A percentile compares a stretch with the other conserved stretches of the same genome.
These are phyloP conservation scores for Hippophae gyantsensis DNA, from an alignment of 306 rosid species.

Conservation along the genomic window DNA sequence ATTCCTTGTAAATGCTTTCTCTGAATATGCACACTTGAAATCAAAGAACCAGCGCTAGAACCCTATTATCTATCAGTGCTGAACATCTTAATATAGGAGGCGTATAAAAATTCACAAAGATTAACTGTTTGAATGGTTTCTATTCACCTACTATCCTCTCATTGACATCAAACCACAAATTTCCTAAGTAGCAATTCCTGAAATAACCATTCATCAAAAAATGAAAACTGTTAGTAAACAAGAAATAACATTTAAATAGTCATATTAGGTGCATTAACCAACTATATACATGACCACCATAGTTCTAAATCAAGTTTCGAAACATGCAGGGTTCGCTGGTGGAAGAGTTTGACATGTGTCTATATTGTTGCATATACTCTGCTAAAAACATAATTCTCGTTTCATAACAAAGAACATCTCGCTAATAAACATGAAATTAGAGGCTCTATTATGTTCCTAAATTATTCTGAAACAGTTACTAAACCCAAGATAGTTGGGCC, in stretches of 20 bases:
- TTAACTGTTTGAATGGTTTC: slow-evolving; percentile 39
- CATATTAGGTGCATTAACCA: neutral
- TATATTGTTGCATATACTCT: neutral
- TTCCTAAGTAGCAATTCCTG: slow-evolving; percentile 90
- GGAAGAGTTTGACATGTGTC: neutral
- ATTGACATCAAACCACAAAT: slow-evolving; percentile 46
- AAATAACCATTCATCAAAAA: slow-evolving; percentile 10
- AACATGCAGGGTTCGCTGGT: neutral
- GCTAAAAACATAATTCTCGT: neutral
- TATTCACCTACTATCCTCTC: slow-evolving; percentile 52
- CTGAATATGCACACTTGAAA: slow-evolving; percentile 49
- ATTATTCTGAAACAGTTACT: no score
- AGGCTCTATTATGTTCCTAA: no score
- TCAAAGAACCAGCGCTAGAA: slow-evolving; percentile 63
- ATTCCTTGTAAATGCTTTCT: slow-evolving; percentile 45
- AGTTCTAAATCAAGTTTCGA: neutral
- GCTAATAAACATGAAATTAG: neutral
- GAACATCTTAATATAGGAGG: slow-evolving; percentile 41
- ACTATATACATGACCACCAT: neutral
- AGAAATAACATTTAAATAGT: neutral
- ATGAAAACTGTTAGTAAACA: neutral
- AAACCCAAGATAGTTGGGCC: neutral
- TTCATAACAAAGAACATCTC: neutral
- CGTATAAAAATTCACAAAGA: slow-evolving; percentile 64
- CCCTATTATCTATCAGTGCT: slow-evolving; percentile 51